A percentile compares a stretch with the other conserved stretches of the same genome.
phyloP scores from a whole-genome alignment of 768 basidiomycete species.

The Mycena maculata region DNA sequence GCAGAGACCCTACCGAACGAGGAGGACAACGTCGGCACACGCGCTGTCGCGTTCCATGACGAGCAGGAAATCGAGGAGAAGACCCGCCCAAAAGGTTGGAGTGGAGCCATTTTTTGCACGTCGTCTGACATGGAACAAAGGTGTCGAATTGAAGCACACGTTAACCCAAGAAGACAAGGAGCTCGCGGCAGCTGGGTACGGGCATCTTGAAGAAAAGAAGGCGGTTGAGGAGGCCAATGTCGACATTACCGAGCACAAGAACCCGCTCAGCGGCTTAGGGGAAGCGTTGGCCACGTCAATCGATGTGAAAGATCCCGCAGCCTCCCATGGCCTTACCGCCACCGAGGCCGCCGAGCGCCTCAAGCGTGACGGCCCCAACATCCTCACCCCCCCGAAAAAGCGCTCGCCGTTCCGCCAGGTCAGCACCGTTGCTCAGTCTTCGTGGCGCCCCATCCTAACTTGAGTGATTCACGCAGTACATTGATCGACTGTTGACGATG shows the following conservation, averaged over 20 bases:
- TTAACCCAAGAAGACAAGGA: constrained; percentile 76
- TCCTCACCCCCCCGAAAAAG: constrained; percentile 75
- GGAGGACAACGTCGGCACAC: constrained; percentile 47
- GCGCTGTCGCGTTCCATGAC: constrained; percentile 65
- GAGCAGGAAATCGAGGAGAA: constrained; percentile 56
- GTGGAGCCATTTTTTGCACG: background rate
- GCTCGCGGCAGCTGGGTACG: constrained; percentile 76
- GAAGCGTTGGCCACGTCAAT: constrained; percentile 60
- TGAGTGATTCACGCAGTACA: constrained; percentile 56
- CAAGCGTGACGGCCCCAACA: constrained; percentile 67
- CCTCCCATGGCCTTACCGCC: constrained; percentile 61
- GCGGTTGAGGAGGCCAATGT: constrained; percentile 57
- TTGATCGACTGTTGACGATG: constrained; percentile 70
- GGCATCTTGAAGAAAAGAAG: constrained; percentile 61
- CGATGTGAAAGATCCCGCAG: constrained; percentile 62
- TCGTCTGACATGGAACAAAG: constrained; percentile 7
- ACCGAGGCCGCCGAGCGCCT: constrained; percentile 67
- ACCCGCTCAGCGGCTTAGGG: constrained; percentile 55
- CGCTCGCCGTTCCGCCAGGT: constrained; percentile 75
- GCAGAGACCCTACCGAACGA: constrained; percentile 39
- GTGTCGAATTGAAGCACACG: constrained; percentile 65
- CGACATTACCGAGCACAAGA: constrained; percentile 69
- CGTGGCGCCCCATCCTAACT: constrained; percentile 11
- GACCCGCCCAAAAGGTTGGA: constrained; percentile 61
- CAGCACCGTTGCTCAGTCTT: constrained; percentile 32